phyloP scores from a whole-genome alignment of 2,329 filamentous ascomycete genomes.

The Biscogniauxia mediterranea region DNA sequence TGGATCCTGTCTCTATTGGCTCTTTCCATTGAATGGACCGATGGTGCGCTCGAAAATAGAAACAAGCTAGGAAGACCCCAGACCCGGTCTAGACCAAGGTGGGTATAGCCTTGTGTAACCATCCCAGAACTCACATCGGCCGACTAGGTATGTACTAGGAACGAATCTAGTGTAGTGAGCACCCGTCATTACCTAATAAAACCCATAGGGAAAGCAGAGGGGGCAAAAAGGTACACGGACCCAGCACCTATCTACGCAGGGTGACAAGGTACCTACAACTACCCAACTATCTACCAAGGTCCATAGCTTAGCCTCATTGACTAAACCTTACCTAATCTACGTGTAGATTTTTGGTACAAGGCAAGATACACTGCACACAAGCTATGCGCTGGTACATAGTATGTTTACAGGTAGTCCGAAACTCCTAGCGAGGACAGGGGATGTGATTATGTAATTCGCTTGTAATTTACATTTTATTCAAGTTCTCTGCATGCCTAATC shows the following conservation, averaged over 20 bases:
- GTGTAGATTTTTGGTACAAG: too few relatives aligned
- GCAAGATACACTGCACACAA: too few relatives aligned
- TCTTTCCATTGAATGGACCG: background rate
- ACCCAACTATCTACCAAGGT: too few relatives aligned
- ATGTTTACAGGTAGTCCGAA: background rate
- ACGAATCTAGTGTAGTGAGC: background rate
- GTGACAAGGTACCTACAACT: too few relatives aligned
- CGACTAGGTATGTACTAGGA: background rate
- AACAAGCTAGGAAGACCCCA: background rate
- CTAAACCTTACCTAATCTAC: too few relatives aligned
- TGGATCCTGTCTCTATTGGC: background rate
- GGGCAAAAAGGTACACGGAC: background rate
- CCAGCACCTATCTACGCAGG: background rate
- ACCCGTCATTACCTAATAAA: background rate
- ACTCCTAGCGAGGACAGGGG: background rate
- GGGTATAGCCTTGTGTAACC: background rate
- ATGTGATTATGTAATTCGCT: background rate
- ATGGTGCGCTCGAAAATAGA: conserved; percentile 3
- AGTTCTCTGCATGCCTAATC: background rate
- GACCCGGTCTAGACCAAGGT: background rate
- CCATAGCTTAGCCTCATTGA: too few relatives aligned
- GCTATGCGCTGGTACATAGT: too few relatives aligned
- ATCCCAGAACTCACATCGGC: background rate
- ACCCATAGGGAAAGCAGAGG: background rate
- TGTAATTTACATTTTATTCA: background rate